Evolutionary conservation across 2,329 filamentous ascomycete genomes (phyloP), one percentile per base, ranked within the genome.

Genomic region (Exophiala phaeomuriformis): DNA sequence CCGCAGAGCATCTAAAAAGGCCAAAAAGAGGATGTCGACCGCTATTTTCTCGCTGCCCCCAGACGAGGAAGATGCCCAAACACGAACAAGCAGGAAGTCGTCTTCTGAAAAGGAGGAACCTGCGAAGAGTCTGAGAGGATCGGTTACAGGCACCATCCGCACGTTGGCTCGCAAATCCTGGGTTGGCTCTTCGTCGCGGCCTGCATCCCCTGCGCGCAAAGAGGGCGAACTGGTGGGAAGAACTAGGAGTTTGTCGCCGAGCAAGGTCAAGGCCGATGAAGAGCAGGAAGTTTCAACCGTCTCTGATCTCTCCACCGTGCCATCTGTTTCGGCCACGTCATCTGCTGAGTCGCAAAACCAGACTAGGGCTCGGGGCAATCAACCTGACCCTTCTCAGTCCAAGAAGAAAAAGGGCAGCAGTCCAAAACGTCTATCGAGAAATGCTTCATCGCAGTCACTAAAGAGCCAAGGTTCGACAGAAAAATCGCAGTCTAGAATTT

Each of bases 91-190:
- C 2, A 49, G 32, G n/a, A 51, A 50, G n/a, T 28, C 41, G 9
- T 62, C 66, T 2, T 27, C 42, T 19, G 59, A 67, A 64, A 40
- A 64, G 61, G 67, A 39, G 62, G 65, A 62, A 65, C 68, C 55
- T 63, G 70, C 55, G 65, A 69, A 50, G 75, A 74, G 64, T 63
- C 69, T 61, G 27, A 37, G 56, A 42, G 74, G 72, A 49, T 72
- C 72, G 7, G 71, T 77, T 57, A 74, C 76, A n/a, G 75, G 72
- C 32, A 72, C 76, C 28, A 68, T 79, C 58, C 73, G 72, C 45
- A 75, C 68, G 43, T 68, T 80, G 49, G 74, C 75, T 33, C 71
- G 75, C 45, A 77, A 75, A 64, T 74, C 75, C 51, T 79, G 76
- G 76, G 70, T 69, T 47, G 66, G 67, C 7, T 67, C 64, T 41